A percentile compares a stretch with the other conserved stretches of the same genome.
Evolutionary conservation across 192 early-diverging fungal genomes (phyloP).

Genomic region (Umbelopsis vinacea): DNA sequence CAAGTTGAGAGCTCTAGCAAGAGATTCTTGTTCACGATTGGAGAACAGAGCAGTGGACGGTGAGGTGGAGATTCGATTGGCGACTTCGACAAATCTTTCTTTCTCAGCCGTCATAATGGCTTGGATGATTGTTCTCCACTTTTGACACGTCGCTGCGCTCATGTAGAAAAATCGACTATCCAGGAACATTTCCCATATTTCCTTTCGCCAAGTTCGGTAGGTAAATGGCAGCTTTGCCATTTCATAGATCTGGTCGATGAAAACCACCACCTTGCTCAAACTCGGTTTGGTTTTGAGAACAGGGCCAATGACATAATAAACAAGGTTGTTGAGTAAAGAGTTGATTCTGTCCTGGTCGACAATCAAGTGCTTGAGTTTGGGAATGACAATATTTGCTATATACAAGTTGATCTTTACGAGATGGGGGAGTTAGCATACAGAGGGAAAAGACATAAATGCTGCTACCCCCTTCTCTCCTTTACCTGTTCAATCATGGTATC

Average conservation of each 20-base stretch:
- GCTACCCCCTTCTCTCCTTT: background rate
- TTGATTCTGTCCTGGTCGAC: conserved; percentile 77
- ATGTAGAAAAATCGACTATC: conserved; percentile 76
- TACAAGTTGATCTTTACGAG: conserved; percentile 32
- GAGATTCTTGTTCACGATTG: conserved; percentile 80
- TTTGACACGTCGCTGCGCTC: conserved; percentile 47
- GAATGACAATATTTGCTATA: conserved; percentile 60
- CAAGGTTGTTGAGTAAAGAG: conserved; percentile 66
- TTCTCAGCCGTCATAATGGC: conserved; percentile 76
- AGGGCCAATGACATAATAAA: conserved; percentile 83
- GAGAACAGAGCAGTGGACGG: conserved; percentile 78
- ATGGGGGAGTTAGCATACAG: conserved; percentile 7
- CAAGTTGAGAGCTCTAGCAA: conserved; percentile 66
- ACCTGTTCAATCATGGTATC: conserved; percentile 69
- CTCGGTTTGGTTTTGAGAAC: conserved; percentile 62
- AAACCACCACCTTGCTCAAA: conserved; percentile 34
- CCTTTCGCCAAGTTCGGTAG: conserved; percentile 72
- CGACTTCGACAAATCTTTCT: conserved; percentile 73
- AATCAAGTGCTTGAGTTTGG: conserved; percentile 68
- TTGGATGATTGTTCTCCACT: conserved; percentile 75
- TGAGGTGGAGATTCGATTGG: conserved; percentile 73
- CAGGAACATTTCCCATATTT: conserved; percentile 78
- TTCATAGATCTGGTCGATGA: conserved; percentile 63
- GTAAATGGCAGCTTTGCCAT: conserved; percentile 66
- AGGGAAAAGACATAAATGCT: too few relatives aligned